A percentile compares a stretch with the other conserved stretches of the same genome.
Evolutionary conservation across 768 basidiomycete species (phyloP).

Genomic region (Lentinula lateritia): DNA sequence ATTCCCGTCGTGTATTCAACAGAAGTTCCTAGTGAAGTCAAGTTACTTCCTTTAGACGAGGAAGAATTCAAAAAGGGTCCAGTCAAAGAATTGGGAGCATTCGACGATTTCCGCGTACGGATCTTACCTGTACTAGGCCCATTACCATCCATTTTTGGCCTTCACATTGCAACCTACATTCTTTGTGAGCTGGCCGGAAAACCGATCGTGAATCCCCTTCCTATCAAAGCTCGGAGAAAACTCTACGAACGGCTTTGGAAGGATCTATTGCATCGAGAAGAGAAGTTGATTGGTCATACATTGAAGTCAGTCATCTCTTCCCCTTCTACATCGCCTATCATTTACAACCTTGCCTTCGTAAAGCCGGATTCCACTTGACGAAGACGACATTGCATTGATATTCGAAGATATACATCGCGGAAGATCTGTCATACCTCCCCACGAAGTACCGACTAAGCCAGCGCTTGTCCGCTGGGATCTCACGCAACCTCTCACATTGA

Average conservation of each 20-base stretch:
- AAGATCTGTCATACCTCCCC: slow-evolving; percentile 74
- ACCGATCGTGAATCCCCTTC: slow-evolving; percentile 76
- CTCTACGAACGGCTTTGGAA: slow-evolving; percentile 75
- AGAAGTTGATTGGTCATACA: slow-evolving; percentile 53
- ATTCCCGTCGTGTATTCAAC: slow-evolving; percentile 95
- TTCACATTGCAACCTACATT: slow-evolving; percentile 86
- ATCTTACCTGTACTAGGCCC: slow-evolving; percentile 91
- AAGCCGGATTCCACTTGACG: slow-evolving; percentile 74
- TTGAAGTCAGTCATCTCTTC: slow-evolving; percentile 44
- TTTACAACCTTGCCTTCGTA: neutral
- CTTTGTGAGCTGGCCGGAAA: slow-evolving; percentile 81
- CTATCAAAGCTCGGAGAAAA: slow-evolving; percentile 82
- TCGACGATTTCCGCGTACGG: slow-evolving; percentile 91
- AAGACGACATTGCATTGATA: slow-evolving; percentile 77
- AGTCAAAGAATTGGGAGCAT: slow-evolving; percentile 83
- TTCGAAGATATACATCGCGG: slow-evolving; percentile 86
- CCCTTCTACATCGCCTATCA: neutral
- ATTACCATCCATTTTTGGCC: slow-evolving; percentile 85
- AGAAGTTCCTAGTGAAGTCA: slow-evolving; percentile 85
- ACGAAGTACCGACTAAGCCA: slow-evolving; percentile 66
- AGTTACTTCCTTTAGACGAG: slow-evolving; percentile 83
- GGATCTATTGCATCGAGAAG: slow-evolving; percentile 73
- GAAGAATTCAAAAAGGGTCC: slow-evolving; percentile 89
- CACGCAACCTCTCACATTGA: slow-evolving; percentile 51
- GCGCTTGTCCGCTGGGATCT: slow-evolving; percentile 81